Base-by-base conservation (phyloP, 352 stramenopile genomes). In the Phytophthora europaea region DNA sequence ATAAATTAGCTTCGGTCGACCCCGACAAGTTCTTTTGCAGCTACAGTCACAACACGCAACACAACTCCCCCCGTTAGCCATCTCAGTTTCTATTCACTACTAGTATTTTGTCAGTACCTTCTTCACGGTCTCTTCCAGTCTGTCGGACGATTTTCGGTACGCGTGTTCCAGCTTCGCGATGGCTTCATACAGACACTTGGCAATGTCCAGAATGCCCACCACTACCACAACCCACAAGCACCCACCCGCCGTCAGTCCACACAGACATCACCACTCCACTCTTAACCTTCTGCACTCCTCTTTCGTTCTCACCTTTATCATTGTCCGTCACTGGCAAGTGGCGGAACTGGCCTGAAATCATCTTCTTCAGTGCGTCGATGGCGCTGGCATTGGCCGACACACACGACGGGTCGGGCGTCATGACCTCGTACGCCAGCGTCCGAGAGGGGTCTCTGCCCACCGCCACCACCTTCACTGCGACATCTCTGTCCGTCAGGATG, bases 141-240 rank as follows among this genome's bases (percentile, higher is more conserved):
- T 82, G 34, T 91, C 82, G 0, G 87, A 92, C 13, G 90, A 92
- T n/a, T 80, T 78, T 38, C 90, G 87, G 56, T 95, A 96, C 6
- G 88, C 87, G 56, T 93, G 92, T 72, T 99, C 98, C 33, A 99
- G 94, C 72, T 99, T 98, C 36, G 85, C 86, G 56, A 99, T 99
- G 1, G 97, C 97, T 83, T 99, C 98, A 76, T 99, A 99, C 38
- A 99, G 73, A 76, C 98, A 99, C 80, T 99, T 99, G 15, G 97
- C 97, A 74, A 99, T 99, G 79, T 99, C 97, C 54, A 99, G 75
- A 73, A 99, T 91, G 2, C 98, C 98, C 23, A 99, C 94, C 20
- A 99, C 95, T 87, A 70, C 67, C 40, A 43, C 59, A 65, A 18
- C 5, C 2, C 20, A n/a, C 47, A 53, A 28, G 18, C 33, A 40